phyloP scores from a whole-genome alignment of 352 stramenopile species.

The Achlya hypogyna region DNA sequence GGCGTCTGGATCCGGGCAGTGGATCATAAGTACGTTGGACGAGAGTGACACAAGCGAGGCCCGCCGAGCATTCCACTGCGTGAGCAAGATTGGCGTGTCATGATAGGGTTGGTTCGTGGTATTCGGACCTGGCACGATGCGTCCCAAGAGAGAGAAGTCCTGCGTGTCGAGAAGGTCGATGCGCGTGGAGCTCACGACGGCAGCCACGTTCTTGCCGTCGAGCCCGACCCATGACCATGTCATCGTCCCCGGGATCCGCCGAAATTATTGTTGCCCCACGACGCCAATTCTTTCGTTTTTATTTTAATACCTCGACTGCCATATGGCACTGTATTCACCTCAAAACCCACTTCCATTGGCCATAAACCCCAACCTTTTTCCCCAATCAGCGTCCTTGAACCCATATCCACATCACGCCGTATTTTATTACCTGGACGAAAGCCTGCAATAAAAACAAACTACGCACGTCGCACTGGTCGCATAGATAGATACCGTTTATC shows the following conservation, averaged over 20 bases:
- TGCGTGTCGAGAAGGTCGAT: constrained; percentile 76
- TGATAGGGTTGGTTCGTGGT: constrained; percentile 30
- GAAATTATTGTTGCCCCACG: background rate
- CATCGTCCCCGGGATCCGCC: background rate
- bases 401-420: background rate
- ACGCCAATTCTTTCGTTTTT: background rate
- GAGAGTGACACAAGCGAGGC: constrained; percentile 70
- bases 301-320: background rate
- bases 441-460: background rate
- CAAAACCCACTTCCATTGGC: background rate
- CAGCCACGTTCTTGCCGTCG: constrained; percentile 72
- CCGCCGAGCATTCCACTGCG: constrained; percentile 71
- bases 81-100: constrained; percentile 39
- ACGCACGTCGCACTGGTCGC: too few species aligned
- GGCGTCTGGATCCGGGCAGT: constrained; percentile 40
- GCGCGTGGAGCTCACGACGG: constrained; percentile 51
- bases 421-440: background rate
- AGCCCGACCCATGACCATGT: constrained; percentile 74
- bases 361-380: background rate
- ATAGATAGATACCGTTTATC: too few species aligned
- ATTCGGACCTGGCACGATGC: constrained; percentile 32
- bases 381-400: background rate
- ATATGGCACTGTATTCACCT: background rate
- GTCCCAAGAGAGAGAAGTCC: constrained; percentile 69
- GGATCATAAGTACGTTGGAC: constrained; percentile 45